Percentiles rank a stretch among this genome's conserved stretches.
phyloP scores from a whole-genome alignment of 805 yeast genomes.

The Alloascoidea hylecoeti region DNA sequence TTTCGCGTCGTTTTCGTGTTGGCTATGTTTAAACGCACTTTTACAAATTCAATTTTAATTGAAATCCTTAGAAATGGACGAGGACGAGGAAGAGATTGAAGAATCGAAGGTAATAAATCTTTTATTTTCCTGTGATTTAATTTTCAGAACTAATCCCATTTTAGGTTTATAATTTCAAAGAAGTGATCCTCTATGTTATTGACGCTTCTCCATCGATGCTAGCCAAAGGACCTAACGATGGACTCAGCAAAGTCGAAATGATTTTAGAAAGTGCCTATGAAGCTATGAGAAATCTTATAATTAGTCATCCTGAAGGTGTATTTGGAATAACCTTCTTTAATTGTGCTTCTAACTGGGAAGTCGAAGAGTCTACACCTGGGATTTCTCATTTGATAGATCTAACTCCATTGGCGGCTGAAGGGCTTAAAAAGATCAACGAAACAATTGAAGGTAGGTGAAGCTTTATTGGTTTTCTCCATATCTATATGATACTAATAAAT shows the following conservation, averaged over 20 bases:
- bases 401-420: slow-evolving; percentile 1
- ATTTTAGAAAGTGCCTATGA: slow-evolving; percentile 1
- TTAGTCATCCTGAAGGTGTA: neutral
- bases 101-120: neutral
- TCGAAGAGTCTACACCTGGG: too few relatives aligned
- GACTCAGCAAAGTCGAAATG: neutral
- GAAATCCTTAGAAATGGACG: neutral
- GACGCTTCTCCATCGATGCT: slow-evolving; percentile 2
- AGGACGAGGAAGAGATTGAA: neutral
- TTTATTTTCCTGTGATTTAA: neutral
- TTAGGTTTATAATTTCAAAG: neutral
- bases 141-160: neutral
- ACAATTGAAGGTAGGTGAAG: slow-evolving; percentile 7
- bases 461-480: slow-evolving; percentile 28
- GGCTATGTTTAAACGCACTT: too few relatives aligned
- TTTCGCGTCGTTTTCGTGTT: too few relatives aligned
- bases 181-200: slow-evolving; percentile 1
- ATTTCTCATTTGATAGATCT: too few relatives aligned
- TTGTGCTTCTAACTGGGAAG: too few relatives aligned
- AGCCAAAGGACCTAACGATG: neutral
- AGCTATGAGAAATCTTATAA: neutral
- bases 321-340: neutral
- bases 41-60: neutral
- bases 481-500: too few relatives aligned
- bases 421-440: slow-evolving; percentile 4